These are phyloP conservation scores for Eucalyptus regnans DNA, from an alignment of 345 rosid species.

Conservation along the genomic window DNA sequence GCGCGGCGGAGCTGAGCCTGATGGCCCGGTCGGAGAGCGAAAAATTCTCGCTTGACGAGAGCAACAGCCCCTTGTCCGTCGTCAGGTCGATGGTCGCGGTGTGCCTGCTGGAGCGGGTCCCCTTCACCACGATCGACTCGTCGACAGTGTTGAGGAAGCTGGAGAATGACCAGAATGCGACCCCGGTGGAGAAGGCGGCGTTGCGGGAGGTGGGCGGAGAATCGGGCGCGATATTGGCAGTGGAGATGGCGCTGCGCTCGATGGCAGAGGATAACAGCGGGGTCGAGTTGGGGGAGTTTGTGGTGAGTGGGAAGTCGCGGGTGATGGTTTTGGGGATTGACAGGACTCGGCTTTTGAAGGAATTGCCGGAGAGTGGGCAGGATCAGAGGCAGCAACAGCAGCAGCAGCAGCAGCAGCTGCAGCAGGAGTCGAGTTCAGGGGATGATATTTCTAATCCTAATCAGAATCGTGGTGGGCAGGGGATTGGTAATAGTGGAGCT, in stretches of 20 bases:
- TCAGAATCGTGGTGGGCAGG: slow-evolving; percentile 1
- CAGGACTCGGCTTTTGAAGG: slow-evolving; percentile 55
- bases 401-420: slow-evolving; percentile 2
- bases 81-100: slow-evolving; percentile 91
- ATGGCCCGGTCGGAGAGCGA: not conserved
- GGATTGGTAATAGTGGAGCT: not conserved
- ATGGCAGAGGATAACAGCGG: slow-evolving; percentile 84
- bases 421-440: slow-evolving; percentile 6
- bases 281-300: slow-evolving; percentile 76
- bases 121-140: slow-evolving; percentile 68
- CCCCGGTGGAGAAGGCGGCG: slow-evolving; percentile 65
- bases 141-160: slow-evolving; percentile 74
- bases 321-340: slow-evolving; percentile 82
- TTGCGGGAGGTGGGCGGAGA: slow-evolving; percentile 82
- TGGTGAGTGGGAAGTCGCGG: slow-evolving; percentile 69
- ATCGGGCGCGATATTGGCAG: slow-evolving; percentile 62
- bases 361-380: slow-evolving; percentile 61
- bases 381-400: not conserved
- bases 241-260: slow-evolving; percentile 71
- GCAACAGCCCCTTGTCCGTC: slow-evolving; percentile 47
- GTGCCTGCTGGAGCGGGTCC: slow-evolving; percentile 71
- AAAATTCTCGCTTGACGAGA: slow-evolving; percentile 13
- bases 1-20: not conserved
- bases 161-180: slow-evolving; percentile 68
- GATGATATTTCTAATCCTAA: slow-evolving; percentile 4